Base-by-base conservation (phyloP, 108 stramenopile species). In the Craspedostauros australis region DNA sequence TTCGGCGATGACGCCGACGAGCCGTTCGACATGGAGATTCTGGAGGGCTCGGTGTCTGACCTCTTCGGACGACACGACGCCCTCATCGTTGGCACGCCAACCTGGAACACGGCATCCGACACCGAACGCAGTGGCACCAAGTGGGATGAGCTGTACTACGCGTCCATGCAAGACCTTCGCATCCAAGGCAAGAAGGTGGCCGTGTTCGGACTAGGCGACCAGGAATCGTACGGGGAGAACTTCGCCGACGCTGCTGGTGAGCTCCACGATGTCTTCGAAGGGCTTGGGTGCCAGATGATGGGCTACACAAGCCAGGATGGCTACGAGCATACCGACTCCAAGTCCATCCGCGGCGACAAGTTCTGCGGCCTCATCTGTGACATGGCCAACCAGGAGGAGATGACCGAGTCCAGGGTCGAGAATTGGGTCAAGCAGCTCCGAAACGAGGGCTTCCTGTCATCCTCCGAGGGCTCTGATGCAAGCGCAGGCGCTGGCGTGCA, bases 131-230 rank as follows among this genome's bases (percentile, higher is more conserved):
- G 72, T n/a, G 91, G 91, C 14, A 88, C 86, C 31, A 86, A 84
- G n/a, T 92, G 91, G 91, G 91, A 92, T 66, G 91, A 88, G 58
- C 62, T 92, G 18, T 92, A 93, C 54, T 88, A 88, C 44, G 47
- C 52, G 2, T 67, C 74, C 38, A 72, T 93, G 72, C 54, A 66
- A 39, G 68, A 72, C 5, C 63, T 89, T 24, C 39, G 61, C 22
- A 20, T 76, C 23, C 44, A 64, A 9, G 88, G 84, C 2, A 93
- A 89, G 52, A 87, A 86, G 40, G 88, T 93, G 5, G 92, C 84
- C 12, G 86, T 93, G 8, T 93, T 93, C 62, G 92, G 92, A 25
- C 57, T 85, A 22, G 92, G 92, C 24, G 92, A 93, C 57, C 75
- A 75, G 44, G 57, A 73, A 12, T 66, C 66, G 19, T 93, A 89